These are phyloP conservation scores for Trichothecium roseum DNA, from an alignment of 2,329 filamentous ascomycete species.

Conservation along the genomic window DNA sequence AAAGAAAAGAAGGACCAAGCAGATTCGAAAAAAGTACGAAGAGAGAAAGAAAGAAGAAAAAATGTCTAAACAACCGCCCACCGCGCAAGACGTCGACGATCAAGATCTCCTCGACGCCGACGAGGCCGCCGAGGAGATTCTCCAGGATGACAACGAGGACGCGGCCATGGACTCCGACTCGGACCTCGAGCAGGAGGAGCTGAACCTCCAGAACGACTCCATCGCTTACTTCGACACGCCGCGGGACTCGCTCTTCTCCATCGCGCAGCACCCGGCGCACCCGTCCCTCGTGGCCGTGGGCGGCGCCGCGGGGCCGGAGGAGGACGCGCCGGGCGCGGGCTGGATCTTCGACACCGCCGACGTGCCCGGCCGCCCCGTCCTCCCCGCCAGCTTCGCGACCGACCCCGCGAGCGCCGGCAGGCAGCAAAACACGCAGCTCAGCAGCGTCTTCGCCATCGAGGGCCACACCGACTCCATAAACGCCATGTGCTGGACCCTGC, in stretches of 20 bases:
- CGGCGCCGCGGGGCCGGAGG: constrained; percentile 52
- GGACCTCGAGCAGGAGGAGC: constrained; percentile 49
- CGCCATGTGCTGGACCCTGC: constrained; percentile 72
- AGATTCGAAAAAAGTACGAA: background rate
- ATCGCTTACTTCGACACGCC: constrained; percentile 85
- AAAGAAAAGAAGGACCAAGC: too few species aligned
- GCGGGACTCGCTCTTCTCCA: constrained; percentile 86
- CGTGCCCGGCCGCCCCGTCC: constrained; percentile 51
- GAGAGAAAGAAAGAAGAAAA: background rate
- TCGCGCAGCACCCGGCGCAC: constrained; percentile 80
- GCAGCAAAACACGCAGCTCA: constrained; percentile 43
- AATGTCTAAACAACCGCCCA: background rate
- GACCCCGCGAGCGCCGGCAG: constrained; percentile 46
- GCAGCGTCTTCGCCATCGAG: constrained; percentile 64
- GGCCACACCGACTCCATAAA: constrained; percentile 91
- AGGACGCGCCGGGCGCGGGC: constrained; percentile 61
- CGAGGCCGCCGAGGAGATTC: constrained; percentile 69
- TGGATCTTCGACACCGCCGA: constrained; percentile 74
- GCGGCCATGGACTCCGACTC: constrained; percentile 71
- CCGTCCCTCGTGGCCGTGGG: constrained; percentile 77
- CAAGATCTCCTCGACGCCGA: constrained; percentile 66
- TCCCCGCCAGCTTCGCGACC: constrained; percentile 67
- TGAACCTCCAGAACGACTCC: constrained; percentile 83
- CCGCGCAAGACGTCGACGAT: constrained; percentile 29
- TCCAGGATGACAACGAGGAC: constrained; percentile 46